These are phyloP conservation scores for Balansia obtecta DNA, from an alignment of 2,329 filamentous ascomycete genomes.

Conservation along the genomic window DNA sequence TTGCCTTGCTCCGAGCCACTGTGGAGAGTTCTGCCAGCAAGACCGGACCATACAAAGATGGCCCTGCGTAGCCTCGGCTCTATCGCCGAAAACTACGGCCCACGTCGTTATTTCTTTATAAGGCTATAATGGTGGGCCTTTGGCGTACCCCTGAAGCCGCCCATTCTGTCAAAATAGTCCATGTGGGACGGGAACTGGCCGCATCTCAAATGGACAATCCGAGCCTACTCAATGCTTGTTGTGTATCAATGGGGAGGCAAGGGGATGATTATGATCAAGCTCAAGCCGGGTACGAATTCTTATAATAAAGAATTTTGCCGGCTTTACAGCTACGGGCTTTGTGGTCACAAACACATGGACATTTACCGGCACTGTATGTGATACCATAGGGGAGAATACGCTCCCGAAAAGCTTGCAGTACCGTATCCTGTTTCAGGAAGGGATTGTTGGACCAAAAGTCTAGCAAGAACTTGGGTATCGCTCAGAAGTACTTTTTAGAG, in stretches of 20 bases:
- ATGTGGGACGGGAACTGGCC: background rate
- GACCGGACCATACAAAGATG: background rate
- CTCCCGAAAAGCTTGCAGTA: no score
- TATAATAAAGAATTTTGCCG: no score
- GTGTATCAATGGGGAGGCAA: background rate
- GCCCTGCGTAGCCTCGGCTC: constrained; percentile 1
- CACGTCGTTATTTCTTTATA: background rate
- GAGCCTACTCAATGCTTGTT: background rate
- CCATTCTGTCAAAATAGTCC: background rate
- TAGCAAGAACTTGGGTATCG: no score
- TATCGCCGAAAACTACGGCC: background rate
- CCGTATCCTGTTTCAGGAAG: no score
- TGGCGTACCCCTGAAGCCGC: background rate
- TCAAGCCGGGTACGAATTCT: background rate
- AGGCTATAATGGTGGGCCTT: background rate
- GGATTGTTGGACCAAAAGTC: no score
- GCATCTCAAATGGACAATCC: background rate
- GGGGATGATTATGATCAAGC: background rate
- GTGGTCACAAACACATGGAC: no score
- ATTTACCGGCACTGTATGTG: no score
- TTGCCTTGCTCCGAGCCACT: background rate
- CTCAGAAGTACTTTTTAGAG: no score
- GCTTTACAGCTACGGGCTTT: no score
- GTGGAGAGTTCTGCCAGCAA: background rate
- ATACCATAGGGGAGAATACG: no score